Base-by-base conservation (phyloP, 768 basidiomycete genomes). In the Hericium coralloides region DNA sequence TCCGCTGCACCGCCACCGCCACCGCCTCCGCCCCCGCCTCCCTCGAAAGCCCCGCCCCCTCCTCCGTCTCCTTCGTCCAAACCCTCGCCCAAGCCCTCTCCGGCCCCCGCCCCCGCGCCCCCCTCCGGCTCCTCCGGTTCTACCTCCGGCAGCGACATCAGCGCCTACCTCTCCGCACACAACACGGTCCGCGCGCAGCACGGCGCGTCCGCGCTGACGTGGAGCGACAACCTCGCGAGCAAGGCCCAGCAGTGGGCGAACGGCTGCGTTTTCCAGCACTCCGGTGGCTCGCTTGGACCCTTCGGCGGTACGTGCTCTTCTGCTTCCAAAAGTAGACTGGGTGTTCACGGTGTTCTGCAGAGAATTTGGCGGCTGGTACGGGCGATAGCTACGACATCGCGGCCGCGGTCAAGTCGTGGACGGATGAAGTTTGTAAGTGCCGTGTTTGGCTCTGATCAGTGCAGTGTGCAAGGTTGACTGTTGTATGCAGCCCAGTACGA, bases 361-460 rank as follows among this genome's bases (percentile, higher is more conserved):
- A 89, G 70, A 89, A 91, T 63, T 69, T 89, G 59, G 84, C 87
- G 55, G 87, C 85, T 55, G 87, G 86, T 9, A 83, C 84, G n/a
- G 84, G 82, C 15, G 62, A 65, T 22, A 64, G 61, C 26, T 86
- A 77, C 65, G 70, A 65, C 50, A 82, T 87, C 57, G 53, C 68
- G 12, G 49, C 67, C 0, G 86, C 79, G 17, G 70, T 89, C 61
- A 71, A 76, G 58, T 69, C 72, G 5, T 91, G 87, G 89, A 78
- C 80, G 4, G 79, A 78, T 63, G 88, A 90, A 82, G 79, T 72
- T 59, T 72, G 83, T 84, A 63, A 71, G 81, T 81, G 59, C 54
- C 17, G 14, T 43, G 26, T 14, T 20, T 12, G 12, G 49, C 7
- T 49, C 10, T 26, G n/a, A 1, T 50, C 20, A 4, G 2, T 20